These are phyloP conservation scores for Cryomyces antarcticus DNA, from an alignment of 495 filamentous ascomycete species.

Conservation along the genomic window DNA sequence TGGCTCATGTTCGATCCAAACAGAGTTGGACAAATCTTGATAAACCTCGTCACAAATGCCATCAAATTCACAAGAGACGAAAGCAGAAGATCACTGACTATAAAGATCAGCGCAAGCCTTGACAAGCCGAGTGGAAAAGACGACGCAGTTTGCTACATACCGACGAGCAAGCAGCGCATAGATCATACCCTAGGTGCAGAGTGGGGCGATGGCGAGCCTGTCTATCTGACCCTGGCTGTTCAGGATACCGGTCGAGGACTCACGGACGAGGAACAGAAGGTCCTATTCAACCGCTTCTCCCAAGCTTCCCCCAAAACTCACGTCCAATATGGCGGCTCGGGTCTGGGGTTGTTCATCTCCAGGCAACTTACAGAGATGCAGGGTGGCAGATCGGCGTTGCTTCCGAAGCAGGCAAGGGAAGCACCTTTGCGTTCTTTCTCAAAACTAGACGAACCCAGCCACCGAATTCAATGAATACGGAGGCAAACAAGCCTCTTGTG, in stretches of 20 bases:
- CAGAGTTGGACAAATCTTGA: constrained; percentile 17
- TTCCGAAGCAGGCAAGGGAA: constrained; percentile 4
- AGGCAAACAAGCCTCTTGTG: neutral
- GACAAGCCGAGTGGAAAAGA: constrained; percentile 9
- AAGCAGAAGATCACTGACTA: constrained; percentile 8
- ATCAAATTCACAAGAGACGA: constrained; percentile 20
- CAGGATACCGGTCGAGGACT: constrained; percentile 21
- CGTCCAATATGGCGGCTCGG: constrained; percentile 8
- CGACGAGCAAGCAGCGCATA: neutral
- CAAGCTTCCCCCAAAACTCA: constrained; percentile 8
- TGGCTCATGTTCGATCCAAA: constrained; percentile 16
- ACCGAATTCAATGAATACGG: neutral
- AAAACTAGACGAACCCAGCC: neutral
- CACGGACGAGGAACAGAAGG: constrained; percentile 12
- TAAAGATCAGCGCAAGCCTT: constrained; percentile 12
- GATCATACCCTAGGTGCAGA: constrained; percentile 9
- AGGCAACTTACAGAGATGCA: constrained; percentile 8
- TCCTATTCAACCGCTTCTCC: constrained; percentile 16
- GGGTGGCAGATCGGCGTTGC: constrained; percentile 10
- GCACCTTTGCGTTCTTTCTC: constrained; percentile 9
- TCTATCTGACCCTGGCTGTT: constrained; percentile 19
- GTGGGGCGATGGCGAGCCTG: constrained; percentile 14
- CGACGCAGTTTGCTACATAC: constrained; percentile 11
- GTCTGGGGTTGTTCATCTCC: constrained; percentile 9
- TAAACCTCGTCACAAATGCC: constrained; percentile 20